Percentiles rank a stretch among this genome's conserved stretches.
Conservation (phyloP, 2,329 filamentous ascomycete genomes). For the Chaetothyriales sp. region DNA sequence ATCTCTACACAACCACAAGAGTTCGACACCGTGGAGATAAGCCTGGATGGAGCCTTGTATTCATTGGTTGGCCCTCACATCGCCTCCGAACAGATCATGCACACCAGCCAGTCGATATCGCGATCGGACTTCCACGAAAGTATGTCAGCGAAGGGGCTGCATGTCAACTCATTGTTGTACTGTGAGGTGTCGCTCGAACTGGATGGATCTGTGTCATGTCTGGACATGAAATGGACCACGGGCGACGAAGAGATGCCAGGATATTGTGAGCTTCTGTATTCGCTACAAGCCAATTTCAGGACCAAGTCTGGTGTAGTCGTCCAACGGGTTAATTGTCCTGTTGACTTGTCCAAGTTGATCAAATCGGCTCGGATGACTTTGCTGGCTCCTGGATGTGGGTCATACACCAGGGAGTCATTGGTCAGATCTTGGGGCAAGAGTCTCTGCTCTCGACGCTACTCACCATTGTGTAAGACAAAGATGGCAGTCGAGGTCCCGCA, state of each 20-base stretch:
- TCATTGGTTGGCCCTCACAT: neutral
- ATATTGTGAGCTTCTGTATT: neutral
- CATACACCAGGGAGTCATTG: conserved; percentile 7
- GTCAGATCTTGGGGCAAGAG: conserved; percentile 1
- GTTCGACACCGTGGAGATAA: neutral
- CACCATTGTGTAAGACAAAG: conserved; percentile 3
- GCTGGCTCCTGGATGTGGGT: neutral
- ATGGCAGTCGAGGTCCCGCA: conserved; percentile 8
- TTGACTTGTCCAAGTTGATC: conserved; percentile 8
- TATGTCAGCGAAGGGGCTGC: neutral
- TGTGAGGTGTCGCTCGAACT: neutral
- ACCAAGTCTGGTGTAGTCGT: conserved; percentile 1
- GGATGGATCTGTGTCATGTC: neutral
- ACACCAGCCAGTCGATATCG: neutral
- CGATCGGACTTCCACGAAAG: neutral
- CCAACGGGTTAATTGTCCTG: conserved; percentile 7
- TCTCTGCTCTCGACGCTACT: neutral
- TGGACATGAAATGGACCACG: neutral
- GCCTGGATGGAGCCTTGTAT: neutral
- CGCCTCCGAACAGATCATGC: neutral
- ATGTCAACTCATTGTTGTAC: neutral
- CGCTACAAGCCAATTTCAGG: neutral
- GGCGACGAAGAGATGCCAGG: neutral
- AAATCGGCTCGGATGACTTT: conserved; percentile 7
- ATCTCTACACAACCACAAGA: neutral